phyloP scores from a whole-genome alignment of 2,329 filamentous ascomycete genomes.

The Tolypocladium endophyticum region DNA sequence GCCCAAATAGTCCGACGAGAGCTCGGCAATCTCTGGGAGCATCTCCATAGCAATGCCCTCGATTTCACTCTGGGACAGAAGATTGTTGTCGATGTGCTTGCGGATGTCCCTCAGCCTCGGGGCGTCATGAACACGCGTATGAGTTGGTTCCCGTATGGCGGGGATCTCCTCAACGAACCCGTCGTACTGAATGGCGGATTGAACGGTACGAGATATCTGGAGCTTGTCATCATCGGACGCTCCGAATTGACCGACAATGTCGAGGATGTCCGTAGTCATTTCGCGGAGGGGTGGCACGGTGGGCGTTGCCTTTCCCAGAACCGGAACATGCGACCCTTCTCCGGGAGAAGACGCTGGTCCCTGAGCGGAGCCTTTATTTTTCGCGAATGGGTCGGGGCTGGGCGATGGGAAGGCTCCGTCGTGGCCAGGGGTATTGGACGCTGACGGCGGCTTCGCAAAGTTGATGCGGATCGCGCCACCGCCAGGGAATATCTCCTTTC shows the following conservation, averaged over 20 bases:
- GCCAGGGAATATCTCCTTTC: conserved; percentile 96
- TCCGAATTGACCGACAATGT: conserved; percentile 82
- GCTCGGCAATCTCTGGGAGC: conserved; percentile 91
- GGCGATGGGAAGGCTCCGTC: conserved; percentile 84
- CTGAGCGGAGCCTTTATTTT: conserved; percentile 36
- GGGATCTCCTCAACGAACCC: conserved; percentile 75
- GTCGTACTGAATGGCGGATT: conserved; percentile 65
- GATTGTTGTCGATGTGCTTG: conserved; percentile 95
- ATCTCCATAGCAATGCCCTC: conserved; percentile 87
- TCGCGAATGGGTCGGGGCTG: conserved; percentile 75
- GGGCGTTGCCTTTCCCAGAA: conserved; percentile 35
- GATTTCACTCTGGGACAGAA: conserved; percentile 74
- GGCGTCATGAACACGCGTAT: conserved; percentile 83
- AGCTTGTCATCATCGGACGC: conserved; percentile 68
- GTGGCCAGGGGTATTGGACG: conserved; percentile 78
- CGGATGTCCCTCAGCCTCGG: conserved; percentile 91
- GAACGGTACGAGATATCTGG: conserved; percentile 63
- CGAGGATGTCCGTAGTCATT: conserved; percentile 70
- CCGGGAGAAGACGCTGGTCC: conserved; percentile 18
- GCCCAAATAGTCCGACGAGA: conserved; percentile 90
- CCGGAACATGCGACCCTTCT: conserved; percentile 23
- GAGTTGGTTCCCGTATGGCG: conserved; percentile 76
- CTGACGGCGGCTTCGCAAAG: conserved; percentile 90
- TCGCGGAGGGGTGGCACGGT: conserved; percentile 65
- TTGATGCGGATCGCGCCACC: conserved; percentile 92